Conservation (phyloP, 805 yeast species). For the Candida chauliodis region DNA sequence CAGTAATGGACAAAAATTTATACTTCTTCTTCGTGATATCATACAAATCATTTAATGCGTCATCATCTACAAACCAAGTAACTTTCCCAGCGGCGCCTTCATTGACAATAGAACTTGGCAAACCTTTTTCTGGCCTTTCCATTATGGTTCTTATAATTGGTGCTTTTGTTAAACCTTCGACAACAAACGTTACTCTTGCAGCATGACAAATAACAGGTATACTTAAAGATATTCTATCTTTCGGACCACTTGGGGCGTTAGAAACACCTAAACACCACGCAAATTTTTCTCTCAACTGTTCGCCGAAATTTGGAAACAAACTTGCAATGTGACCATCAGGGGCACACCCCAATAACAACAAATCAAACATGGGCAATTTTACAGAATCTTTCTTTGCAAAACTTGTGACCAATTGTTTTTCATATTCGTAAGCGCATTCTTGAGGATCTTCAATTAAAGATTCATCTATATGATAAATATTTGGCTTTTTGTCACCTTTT, state of each 20-base stretch:
- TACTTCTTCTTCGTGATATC: constrained; percentile 67
- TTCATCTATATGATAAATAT: constrained; percentile 81
- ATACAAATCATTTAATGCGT: constrained; percentile 77
- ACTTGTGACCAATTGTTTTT: constrained; percentile 76
- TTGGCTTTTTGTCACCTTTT: constrained; percentile 54
- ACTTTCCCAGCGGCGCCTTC: constrained; percentile 97
- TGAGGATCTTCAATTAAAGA: constrained; percentile 71
- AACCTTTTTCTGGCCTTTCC: constrained; percentile 96
- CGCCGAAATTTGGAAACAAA: constrained; percentile 86
- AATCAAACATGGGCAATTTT: constrained; percentile 90
- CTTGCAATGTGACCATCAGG: constrained; percentile 98
- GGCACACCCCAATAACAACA: constrained; percentile 91
- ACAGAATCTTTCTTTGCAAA: constrained; percentile 97
- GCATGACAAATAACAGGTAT: constrained; percentile 95
- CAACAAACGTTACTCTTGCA: constrained; percentile 88
- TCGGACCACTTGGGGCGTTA: constrained; percentile 87
- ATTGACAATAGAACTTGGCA: constrained; percentile 90
- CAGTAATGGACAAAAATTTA: constrained; percentile 45
- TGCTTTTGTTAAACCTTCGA: constrained; percentile 94
- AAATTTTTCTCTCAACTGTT: constrained; percentile 77
- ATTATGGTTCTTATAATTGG: constrained; percentile 85
- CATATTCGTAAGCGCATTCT: constrained; percentile 93
- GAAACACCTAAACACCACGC: constrained; percentile 96
- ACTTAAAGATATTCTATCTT: constrained; percentile 78
- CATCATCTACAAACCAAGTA: constrained; percentile 96